phyloP scores from a whole-genome alignment of 306 rosid genomes.

The Psophocarpus tetragonolobus region DNA sequence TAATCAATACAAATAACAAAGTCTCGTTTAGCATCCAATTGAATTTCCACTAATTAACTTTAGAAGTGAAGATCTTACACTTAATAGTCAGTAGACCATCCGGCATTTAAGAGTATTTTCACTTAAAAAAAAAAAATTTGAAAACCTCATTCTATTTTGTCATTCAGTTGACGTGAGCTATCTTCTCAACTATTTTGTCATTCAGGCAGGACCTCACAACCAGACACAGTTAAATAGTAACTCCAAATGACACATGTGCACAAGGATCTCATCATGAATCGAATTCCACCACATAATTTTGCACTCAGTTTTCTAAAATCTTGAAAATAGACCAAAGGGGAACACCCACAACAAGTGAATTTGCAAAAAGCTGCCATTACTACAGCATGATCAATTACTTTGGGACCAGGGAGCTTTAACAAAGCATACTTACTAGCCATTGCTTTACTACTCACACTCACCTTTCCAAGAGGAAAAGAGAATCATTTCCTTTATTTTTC shows the following conservation, averaged over 20 bases:
- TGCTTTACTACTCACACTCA: slow-evolving; percentile 9
- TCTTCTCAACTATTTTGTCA: neutral
- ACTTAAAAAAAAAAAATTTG: neutral
- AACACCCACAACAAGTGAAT: neutral
- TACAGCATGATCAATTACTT: slow-evolving; percentile 1
- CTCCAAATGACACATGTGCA: neutral
- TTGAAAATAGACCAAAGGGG: neutral
- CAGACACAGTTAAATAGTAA: neutral
- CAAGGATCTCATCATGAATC: slow-evolving; percentile 5
- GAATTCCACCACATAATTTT: neutral
- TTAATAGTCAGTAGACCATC: neutral
- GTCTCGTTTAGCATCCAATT: neutral
- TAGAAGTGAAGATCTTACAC: neutral
- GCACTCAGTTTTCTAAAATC: neutral
- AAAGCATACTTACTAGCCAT: slow-evolving; percentile 15
- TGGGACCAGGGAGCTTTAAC: neutral
- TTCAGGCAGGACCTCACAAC: neutral
- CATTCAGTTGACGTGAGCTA: neutral
- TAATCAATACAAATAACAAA: slow-evolving; percentile 22
- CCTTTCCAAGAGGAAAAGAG: slow-evolving; percentile 2
- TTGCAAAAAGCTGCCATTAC: neutral
- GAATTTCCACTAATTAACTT: neutral
- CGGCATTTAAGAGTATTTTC: neutral
- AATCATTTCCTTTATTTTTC: neutral
- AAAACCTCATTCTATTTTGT: neutral